These are phyloP conservation scores for Aspergillus luchuensis DNA, from an alignment of 2,329 filamentous ascomycete genomes.

Conservation along the genomic window DNA sequence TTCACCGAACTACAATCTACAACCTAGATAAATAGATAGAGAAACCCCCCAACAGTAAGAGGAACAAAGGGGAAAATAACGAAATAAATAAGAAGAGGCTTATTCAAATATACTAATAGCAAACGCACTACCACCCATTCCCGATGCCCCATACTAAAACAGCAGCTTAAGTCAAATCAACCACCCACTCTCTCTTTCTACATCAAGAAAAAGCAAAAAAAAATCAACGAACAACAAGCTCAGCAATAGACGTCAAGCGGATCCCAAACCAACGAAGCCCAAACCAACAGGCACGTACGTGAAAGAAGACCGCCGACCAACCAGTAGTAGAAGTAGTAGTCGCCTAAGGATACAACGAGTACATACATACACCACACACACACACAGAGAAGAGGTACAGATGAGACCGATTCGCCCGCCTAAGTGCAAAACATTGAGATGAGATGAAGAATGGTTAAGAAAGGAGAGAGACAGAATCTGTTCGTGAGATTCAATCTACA, in stretches of 20 bases:
- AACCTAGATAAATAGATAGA: too few relatives aligned
- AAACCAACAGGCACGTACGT: not conserved
- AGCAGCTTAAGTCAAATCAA: not conserved
- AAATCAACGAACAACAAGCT: not conserved
- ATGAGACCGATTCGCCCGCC: constrained; percentile 32
- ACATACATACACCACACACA: constrained; percentile 7
- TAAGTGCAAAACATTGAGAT: constrained; percentile 4
- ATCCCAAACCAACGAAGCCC: not conserved
- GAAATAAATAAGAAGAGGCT: too few relatives aligned
- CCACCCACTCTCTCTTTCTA: not conserved
- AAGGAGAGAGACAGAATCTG: constrained; percentile 26
- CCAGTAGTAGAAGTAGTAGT: not conserved
- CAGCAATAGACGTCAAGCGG: not conserved
- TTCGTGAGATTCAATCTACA: constrained; percentile 22
- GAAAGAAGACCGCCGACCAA: not conserved
- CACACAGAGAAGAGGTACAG: constrained; percentile 9
- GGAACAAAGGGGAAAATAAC: too few relatives aligned
- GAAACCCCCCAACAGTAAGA: too few relatives aligned
- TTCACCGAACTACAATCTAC: too few relatives aligned
- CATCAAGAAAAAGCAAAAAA: not conserved
- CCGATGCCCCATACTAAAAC: not conserved
- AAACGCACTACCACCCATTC: not conserved
- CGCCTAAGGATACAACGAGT: not conserved
- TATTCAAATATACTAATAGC: too few relatives aligned
- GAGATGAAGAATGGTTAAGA: constrained; percentile 18